phyloP scores from a whole-genome alignment of 768 basidiomycete genomes.

The Scleroderma citrinum region DNA sequence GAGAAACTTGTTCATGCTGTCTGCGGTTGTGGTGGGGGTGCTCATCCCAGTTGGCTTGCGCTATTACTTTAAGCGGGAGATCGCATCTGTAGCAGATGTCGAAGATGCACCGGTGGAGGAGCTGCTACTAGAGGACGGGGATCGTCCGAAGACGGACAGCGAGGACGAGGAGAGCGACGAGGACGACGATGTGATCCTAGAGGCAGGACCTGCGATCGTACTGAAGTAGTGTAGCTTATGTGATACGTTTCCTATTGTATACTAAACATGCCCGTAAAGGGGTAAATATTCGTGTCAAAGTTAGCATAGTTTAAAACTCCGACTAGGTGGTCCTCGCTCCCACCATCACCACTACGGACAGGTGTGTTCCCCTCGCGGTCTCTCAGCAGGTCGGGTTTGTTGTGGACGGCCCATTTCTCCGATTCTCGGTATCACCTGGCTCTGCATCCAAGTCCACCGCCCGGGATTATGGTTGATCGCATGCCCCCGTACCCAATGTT shows the following conservation, averaged over 20 bases:
- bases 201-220: conserved; percentile 63
- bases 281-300: no score
- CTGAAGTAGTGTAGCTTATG: conserved; percentile 24
- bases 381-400: conserved; percentile 18
- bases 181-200: conserved; percentile 61
- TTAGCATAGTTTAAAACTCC: conserved; percentile 26
- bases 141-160: conserved; percentile 53
- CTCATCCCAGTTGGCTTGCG: conserved; percentile 88
- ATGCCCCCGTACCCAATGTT: conserved; percentile 50
- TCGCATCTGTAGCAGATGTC: conserved; percentile 33
- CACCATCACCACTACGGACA: conserved; percentile 34
- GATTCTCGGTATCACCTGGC: neutral
- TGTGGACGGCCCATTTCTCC: conserved; percentile 20
- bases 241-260: no score
- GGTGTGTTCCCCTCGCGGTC: conserved; percentile 28
- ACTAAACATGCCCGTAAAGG: no score
- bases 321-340: conserved; percentile 41
- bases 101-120: conserved; percentile 31
- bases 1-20: conserved; percentile 81
- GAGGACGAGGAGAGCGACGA: conserved; percentile 33
- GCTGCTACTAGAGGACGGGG: conserved; percentile 30
- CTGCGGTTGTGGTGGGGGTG: conserved; percentile 85
- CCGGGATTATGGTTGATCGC: conserved; percentile 59
- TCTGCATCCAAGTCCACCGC: conserved; percentile 15
- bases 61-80: conserved; percentile 71